A percentile compares a stretch with the other conserved stretches of the same genome.
Evolutionary conservation across 768 basidiomycete species (phyloP).

Genomic region (Hygrocybe punicea): DNA sequence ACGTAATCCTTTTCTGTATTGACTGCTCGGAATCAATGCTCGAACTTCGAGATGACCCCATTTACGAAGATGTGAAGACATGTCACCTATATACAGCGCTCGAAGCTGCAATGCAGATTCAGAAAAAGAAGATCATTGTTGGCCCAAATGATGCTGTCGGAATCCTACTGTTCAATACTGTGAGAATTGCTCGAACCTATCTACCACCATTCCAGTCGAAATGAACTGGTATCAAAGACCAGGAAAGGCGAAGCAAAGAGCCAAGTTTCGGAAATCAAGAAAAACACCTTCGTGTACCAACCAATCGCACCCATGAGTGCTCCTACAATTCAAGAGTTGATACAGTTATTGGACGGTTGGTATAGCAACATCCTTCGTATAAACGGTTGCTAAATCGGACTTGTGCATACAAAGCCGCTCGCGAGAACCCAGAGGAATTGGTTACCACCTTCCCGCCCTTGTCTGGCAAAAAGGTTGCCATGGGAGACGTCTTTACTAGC

Average conservation of each 20-base stretch:
- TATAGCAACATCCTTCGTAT: conserved; percentile 1
- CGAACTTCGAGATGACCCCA: conserved; percentile 58
- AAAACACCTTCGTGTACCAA: conserved; percentile 69
- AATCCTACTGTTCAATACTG: conserved; percentile 89
- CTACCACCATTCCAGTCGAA: background rate
- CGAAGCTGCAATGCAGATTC: conserved; percentile 78
- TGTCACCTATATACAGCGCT: conserved; percentile 78
- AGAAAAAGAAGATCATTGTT: conserved; percentile 85
- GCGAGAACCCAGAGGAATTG: conserved; percentile 59
- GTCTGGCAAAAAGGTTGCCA: conserved; percentile 57
- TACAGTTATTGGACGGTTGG: conserved; percentile 73
- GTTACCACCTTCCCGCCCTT: conserved; percentile 62
- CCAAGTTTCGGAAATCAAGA: conserved; percentile 61
- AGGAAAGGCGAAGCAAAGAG: conserved; percentile 40
- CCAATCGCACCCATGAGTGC: conserved; percentile 75
- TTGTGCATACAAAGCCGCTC: conserved; percentile 46
- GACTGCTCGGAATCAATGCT: conserved; percentile 94
- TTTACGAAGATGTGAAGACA: conserved; percentile 61
- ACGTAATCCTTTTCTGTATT: conserved; percentile 93
- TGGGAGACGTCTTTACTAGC: conserved; percentile 87
- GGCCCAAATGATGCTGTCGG: conserved; percentile 90
- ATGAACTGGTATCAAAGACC: conserved; percentile 31
- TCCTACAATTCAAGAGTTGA: conserved; percentile 74
- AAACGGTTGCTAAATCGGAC: background rate
- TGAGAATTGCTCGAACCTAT: conserved; percentile 27